Conservation (phyloP, 306 rosid genomes). For the Ormosia semicastrata region DNA sequence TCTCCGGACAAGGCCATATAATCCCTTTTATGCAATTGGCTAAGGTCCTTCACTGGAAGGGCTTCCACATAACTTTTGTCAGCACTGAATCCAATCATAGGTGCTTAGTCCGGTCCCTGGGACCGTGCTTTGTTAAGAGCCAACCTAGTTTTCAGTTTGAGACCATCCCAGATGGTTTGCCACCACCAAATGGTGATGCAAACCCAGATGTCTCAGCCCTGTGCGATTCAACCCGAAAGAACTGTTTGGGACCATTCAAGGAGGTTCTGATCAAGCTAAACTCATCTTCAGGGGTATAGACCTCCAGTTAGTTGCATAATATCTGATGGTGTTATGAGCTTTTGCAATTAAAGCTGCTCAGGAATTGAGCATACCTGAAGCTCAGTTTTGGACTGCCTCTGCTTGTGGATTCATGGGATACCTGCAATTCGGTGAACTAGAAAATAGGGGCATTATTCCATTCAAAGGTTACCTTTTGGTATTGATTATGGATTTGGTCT, state of each 20-base stretch:
- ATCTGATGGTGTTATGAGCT: conserved; percentile 35
- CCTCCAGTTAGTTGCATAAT: conserved; percentile 37
- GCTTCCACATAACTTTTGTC: conserved; percentile 39
- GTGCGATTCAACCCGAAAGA: conserved; percentile 32
- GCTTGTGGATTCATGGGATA: conserved; percentile 49
- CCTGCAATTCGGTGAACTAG: conserved; percentile 26
- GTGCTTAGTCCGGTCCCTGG: conserved; percentile 21
- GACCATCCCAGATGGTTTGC: conserved; percentile 35
- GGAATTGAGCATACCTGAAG: conserved; percentile 38
- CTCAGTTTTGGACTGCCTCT: conserved; percentile 44
- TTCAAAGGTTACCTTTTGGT: conserved; percentile 28
- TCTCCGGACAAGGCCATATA: conserved; percentile 40
- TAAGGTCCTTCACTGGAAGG: conserved; percentile 30
- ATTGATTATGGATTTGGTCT: background rate
- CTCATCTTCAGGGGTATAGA: conserved; percentile 11
- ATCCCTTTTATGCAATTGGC: conserved; percentile 36
- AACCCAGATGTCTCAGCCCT: conserved; percentile 27
- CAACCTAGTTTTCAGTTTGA: conserved; percentile 25
- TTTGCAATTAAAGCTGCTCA: conserved; percentile 26
- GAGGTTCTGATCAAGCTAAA: conserved; percentile 26
- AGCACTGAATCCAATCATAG: conserved; percentile 13
- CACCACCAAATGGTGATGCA: background rate
- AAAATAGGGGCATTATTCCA: conserved; percentile 35
- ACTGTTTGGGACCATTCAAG: conserved; percentile 26
- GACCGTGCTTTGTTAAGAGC: background rate